Evolutionary conservation across 2,329 filamentous ascomycete genomes (phyloP).

Genomic region (Colletotrichum sp.): DNA sequence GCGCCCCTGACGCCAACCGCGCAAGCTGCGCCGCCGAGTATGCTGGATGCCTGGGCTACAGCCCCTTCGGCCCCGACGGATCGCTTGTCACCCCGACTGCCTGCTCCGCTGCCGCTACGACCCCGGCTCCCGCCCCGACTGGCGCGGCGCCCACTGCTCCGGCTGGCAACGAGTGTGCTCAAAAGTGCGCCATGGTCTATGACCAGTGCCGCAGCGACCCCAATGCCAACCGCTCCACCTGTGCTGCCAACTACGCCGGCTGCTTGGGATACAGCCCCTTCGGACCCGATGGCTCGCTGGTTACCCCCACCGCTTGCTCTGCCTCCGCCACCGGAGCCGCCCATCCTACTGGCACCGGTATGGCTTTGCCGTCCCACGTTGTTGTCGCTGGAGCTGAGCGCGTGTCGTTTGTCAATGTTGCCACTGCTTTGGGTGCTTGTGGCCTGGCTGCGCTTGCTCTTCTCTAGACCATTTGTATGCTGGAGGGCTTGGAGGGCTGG

Average conservation of each 20-base stretch:
- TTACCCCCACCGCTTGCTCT: not conserved
- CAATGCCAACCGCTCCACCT: not conserved
- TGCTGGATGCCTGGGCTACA: not conserved
- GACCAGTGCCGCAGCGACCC: not conserved
- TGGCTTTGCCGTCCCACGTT: not conserved
- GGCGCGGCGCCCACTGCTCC: not conserved
- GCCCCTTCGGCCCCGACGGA: not conserved
- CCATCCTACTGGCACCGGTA: not conserved
- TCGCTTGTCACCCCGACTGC: not conserved
- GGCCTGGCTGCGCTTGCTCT: not conserved
- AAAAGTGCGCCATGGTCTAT: not conserved
- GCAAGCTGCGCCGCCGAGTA: not conserved
- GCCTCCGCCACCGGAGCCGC: not conserved
- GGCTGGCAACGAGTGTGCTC: not conserved
- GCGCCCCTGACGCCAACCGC: not conserved
- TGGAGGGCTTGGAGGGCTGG: not conserved
- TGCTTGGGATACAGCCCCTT: not conserved
- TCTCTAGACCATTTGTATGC: not conserved
- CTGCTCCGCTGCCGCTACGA: not conserved
- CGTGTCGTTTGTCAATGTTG: not conserved
- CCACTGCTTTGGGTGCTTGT: not conserved
- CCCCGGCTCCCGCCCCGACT: not conserved
- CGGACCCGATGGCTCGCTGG: not conserved
- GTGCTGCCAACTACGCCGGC: not conserved
- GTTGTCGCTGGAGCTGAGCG: not conserved